Evolutionary conservation across 345 rosid genomes (phyloP), one percentile per base, ranked within the genome.

Genomic region (Gossypium herbaceum): DNA sequence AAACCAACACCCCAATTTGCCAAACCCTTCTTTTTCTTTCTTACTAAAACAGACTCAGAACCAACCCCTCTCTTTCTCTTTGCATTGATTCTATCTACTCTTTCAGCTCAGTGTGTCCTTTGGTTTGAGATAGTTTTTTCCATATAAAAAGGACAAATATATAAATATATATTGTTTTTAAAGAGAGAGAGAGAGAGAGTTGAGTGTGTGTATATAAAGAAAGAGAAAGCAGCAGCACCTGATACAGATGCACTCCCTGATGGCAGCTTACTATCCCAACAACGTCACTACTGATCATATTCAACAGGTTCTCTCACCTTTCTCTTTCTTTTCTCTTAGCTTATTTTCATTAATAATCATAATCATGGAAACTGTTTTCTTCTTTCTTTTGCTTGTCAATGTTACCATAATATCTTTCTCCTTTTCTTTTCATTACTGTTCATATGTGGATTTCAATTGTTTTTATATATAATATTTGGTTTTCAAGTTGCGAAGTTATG

Each of bases 211-310:
- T 9, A 5, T 7, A 12, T n/a, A 56, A 56, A 25, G 85, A 76
- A 73, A 77, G 76, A 80, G 82, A 78, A 88, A 88, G 95, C 97
- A 95, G 85, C 99, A 95, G 98, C 98, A 93, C 96, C 99, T 93
- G 96, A 91, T 91, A 93, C 97, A 95, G 94, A 91, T 90, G 98
- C 99, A 96, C 94, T 98, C 97, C 95, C 88, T 89, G 97, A 93
- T 96, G 97, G 94, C 98, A 80, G 89, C 98, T 76, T 96, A 92
- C 86, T 96, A 93, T 82, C 92, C 99, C 79, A 93, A 86, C 93
- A 95, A 93, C 93, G 98, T 96, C 89, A 96, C 99, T 52, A 91
- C 97, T 86, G 98, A 96, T 93, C 99, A 93, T 79, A 96, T 96
- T 82, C 99, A 96, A 76, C 98, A 92, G 98, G 99, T 95, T 74